Conservation (phyloP, 495 filamentous ascomycete genomes). For the Sporormia fimetaria region DNA sequence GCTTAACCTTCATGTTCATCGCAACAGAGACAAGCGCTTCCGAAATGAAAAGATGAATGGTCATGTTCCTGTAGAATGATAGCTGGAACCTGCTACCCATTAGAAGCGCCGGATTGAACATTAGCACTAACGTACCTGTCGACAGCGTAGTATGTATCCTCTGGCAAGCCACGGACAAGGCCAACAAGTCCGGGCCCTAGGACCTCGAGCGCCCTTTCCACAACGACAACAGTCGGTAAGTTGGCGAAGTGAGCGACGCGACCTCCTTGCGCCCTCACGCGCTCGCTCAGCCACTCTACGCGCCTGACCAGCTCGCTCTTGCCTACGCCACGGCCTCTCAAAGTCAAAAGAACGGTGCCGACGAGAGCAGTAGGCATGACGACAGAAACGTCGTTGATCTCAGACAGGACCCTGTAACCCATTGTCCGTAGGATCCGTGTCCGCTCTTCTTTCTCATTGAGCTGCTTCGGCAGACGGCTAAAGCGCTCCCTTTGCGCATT, state of each 20-base stretch:
- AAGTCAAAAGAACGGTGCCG: slow-evolving; percentile 82
- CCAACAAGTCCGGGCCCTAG: slow-evolving; percentile 82
- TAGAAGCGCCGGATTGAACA: neutral
- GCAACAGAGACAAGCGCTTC: slow-evolving; percentile 79
- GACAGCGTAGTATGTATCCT: slow-evolving; percentile 85
- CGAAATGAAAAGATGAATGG: slow-evolving; percentile 91
- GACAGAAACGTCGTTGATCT: slow-evolving; percentile 92
- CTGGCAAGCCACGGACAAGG: slow-evolving; percentile 60
- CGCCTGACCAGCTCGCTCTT: slow-evolving; percentile 73
- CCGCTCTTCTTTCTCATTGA: slow-evolving; percentile 36
- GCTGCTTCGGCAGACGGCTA: slow-evolving; percentile 18
- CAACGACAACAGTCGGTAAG: slow-evolving; percentile 63
- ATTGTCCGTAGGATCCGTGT: slow-evolving; percentile 63
- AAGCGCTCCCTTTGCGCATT: slow-evolving; percentile 53
- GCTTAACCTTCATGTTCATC: slow-evolving; percentile 82
- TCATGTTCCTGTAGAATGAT: slow-evolving; percentile 98
- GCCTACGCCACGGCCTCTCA: slow-evolving; percentile 85
- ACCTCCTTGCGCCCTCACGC: slow-evolving; percentile 75
- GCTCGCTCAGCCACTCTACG: slow-evolving; percentile 78
- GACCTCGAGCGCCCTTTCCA: slow-evolving; percentile 81
- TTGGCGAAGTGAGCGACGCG: slow-evolving; percentile 87
- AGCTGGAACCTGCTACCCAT: slow-evolving; percentile 56
- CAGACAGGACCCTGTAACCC: slow-evolving; percentile 80
- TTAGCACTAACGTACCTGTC: slow-evolving; percentile 43
- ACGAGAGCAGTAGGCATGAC: slow-evolving; percentile 97